Evolutionary conservation across 169 alveolate species (phyloP), one percentile per base, ranked within the genome.

Genomic region (Haemoproteus tartakovskyi): DNA sequence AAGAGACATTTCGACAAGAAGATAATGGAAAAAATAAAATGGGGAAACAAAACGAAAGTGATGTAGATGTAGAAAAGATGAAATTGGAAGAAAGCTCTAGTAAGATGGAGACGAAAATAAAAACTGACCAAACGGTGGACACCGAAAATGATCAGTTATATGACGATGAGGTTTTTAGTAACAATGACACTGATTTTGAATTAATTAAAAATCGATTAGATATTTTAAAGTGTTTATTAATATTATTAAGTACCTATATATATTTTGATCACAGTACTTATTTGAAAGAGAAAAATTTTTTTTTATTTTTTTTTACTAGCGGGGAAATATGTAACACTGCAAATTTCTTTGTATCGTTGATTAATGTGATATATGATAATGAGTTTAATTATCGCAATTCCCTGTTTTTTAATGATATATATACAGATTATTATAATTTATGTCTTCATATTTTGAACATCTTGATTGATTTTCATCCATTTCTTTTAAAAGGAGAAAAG

Each of bases 361-460:
- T 70, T 27, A 43, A 6, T 30, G 63, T 56, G 14, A 70, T 70
- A 14, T 70, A 56, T 70, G 78, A 70, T 19, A 70, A 70, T 29
- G 84, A 70, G 43, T 70, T 56, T 70, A 70, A 70, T 43, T 70
- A 70, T 24, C 57, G 54, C 24, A 70, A 16, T 70, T 70, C 57
- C 46, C 57, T 22, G 11, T 70, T 70, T 70, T 70, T 56, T 30
- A 60, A 70, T 50, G 67, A 70, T 14, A 56, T 26, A 43, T 70
- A 70, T 43, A 14, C 57, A 16, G 84, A 70, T 47, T 70, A 56
- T 56, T 70, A 70, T 50, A 70, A 70, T 56, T 19, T 70, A 19
- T 70, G 84, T 24, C 41, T 70, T 27, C 74, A 41, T 33, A 2
- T 56, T 56, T 36, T 70, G 24, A 70, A 70, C 51, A 43, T 70